phyloP scores from a whole-genome alignment of 257 asterid genomes.

The Solanum boliviense region DNA sequence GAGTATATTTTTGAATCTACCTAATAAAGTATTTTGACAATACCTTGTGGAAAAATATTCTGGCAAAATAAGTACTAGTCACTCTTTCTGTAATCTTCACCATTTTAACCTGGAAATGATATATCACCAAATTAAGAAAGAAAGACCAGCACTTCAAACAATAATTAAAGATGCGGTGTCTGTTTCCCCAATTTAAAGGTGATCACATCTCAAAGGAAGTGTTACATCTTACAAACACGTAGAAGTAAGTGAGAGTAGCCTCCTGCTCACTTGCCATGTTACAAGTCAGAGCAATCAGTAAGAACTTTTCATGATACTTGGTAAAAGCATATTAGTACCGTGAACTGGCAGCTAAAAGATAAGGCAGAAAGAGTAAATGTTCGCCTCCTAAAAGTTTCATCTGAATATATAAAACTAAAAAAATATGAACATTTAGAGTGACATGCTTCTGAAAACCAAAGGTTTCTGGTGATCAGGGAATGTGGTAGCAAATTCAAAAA shows the following conservation, averaged over 20 bases:
- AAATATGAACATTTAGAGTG: background rate
- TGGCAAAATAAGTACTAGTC: conserved; percentile 21
- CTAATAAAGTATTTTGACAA: background rate
- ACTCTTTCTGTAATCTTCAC: conserved; percentile 33
- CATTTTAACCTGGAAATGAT: conserved; percentile 24
- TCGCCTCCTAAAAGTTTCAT: background rate
- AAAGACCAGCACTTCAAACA: background rate
- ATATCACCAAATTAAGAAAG: background rate
- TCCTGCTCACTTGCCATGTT: background rate
- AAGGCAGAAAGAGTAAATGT: background rate
- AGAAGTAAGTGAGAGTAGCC: background rate
- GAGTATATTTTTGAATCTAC: background rate
- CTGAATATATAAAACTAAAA: background rate
- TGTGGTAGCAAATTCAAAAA: background rate
- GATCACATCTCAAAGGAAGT: background rate
- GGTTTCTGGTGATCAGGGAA: background rate
- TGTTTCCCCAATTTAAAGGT: background rate
- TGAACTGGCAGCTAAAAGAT: background rate
- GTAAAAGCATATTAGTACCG: background rate
- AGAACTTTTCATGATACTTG: background rate
- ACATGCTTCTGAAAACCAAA: background rate
- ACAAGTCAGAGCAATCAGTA: background rate
- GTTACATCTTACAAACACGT: background rate
- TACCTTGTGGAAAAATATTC: conserved; percentile 29
- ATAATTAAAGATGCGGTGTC: background rate